Conservation (phyloP, 805 yeast species). For the Geotrichum ghanense region DNA sequence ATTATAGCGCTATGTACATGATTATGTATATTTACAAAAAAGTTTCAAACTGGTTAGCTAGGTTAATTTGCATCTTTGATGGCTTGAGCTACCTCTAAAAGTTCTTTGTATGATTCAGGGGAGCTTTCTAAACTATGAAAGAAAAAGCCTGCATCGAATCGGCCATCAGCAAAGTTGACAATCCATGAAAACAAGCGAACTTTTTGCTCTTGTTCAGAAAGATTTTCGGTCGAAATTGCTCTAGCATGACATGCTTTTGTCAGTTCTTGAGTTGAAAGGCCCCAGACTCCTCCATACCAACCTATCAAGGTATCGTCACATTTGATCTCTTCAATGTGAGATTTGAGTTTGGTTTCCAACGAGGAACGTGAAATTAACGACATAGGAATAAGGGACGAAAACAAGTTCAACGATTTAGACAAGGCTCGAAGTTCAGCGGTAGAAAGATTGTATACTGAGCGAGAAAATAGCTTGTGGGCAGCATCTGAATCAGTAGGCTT, state of each 20-base stretch:
- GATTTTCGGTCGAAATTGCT: conserved; percentile 25
- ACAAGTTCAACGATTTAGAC: conserved; percentile 14
- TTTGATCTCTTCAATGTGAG: conserved; percentile 33
- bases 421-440: conserved; percentile 10
- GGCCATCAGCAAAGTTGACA: conserved; percentile 10
- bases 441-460: conserved; percentile 12
- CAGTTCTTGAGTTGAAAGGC: conserved; percentile 35
- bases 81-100: not conserved
- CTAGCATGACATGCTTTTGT: conserved; percentile 39
- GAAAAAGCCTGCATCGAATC: conserved; percentile 15
- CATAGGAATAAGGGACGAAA: conserved; percentile 14
- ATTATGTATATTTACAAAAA: too few species aligned
- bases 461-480: conserved; percentile 4
- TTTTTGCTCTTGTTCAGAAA: conserved; percentile 6
- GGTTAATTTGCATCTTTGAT: too few species aligned
- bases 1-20: too few species aligned
- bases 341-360: conserved; percentile 31
- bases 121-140: conserved; percentile 4
- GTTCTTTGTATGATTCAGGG: not conserved
- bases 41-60: too few species aligned
- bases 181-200: conserved; percentile 14
- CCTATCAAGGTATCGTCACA: conserved; percentile 40
- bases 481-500: not conserved
- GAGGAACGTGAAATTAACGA: conserved; percentile 26
- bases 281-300: conserved; percentile 36